Evolutionary conservation across 495 filamentous ascomycete genomes (phyloP).

Genomic region (Aspergillus wentii): DNA sequence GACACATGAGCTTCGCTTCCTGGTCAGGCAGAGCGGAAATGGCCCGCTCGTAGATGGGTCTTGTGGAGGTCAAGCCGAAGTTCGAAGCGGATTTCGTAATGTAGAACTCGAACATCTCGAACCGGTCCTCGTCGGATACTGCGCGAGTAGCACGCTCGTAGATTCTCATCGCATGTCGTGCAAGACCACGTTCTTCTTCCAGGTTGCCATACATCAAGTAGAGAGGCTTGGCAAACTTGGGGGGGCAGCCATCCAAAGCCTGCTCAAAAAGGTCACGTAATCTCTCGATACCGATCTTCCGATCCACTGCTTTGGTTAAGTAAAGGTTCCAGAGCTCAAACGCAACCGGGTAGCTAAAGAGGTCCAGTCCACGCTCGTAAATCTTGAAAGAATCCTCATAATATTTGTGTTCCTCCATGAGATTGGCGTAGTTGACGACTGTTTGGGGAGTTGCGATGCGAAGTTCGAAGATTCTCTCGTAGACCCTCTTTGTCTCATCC

Average conservation of each 20-base stretch:
- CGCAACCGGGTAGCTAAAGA: constrained; percentile 96
- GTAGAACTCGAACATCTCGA: constrained; percentile 99
- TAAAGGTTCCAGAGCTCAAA: constrained; percentile 99
- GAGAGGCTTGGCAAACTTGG: constrained; percentile 91
- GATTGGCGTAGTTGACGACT: constrained; percentile 96
- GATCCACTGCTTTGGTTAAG: constrained; percentile 92
- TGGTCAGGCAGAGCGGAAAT: constrained; percentile 88
- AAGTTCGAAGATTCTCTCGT: constrained; percentile 96
- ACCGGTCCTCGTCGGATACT: constrained; percentile 89
- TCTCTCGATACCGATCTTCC: constrained; percentile 90
- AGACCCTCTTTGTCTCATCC: constrained; percentile 89
- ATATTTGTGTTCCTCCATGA: constrained; percentile 92
- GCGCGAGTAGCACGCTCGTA: constrained; percentile 96
- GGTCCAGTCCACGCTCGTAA: constrained; percentile 92
- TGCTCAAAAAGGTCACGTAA: constrained; percentile 96
- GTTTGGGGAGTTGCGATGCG: constrained; percentile 97
- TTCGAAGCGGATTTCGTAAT: constrained; percentile 98
- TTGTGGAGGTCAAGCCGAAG: constrained; percentile 93
- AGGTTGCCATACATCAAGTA: constrained; percentile 99
- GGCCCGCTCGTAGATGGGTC: constrained; percentile 93
- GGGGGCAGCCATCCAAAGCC: constrained; percentile 88
- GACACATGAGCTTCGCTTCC: constrained; percentile 95
- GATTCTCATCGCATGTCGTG: constrained; percentile 97
- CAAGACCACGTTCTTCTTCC: constrained; percentile 92
- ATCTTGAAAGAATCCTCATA: constrained; percentile 97